Evolutionary conservation across 805 yeast genomes (phyloP).

Genomic region (Candida andamanensis): DNA sequence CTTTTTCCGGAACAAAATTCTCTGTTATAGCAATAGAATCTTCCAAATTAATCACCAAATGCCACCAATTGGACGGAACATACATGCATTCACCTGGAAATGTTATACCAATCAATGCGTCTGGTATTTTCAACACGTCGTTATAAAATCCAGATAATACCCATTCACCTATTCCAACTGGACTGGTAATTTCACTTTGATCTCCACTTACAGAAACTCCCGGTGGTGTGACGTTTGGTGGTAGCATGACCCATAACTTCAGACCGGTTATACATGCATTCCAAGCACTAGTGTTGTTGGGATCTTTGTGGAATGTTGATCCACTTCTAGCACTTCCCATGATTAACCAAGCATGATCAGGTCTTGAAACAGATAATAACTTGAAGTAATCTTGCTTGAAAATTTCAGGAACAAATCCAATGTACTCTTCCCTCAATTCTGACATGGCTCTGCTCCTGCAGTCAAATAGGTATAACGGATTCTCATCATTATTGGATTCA

Average conservation of each 20-base stretch:
- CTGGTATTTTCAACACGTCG: conserved; percentile 54
- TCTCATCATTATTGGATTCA: conserved; percentile 63
- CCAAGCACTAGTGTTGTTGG: conserved; percentile 90
- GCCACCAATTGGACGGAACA: conserved; percentile 99
- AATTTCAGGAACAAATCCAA: conserved; percentile 39
- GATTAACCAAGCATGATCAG: conserved; percentile 91
- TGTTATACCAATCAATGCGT: conserved; percentile 66
- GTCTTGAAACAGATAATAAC: conserved; percentile 54
- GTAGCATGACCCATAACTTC: conserved; percentile 86
- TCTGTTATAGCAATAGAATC: conserved; percentile 86
- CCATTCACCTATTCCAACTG: conserved; percentile 93
- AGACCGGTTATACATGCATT: conserved; percentile 70
- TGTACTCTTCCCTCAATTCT: conserved; percentile 48
- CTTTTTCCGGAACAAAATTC: conserved; percentile 72
- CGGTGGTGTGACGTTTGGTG: conserved; percentile 72
- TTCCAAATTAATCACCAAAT: conserved; percentile 78
- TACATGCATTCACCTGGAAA: conserved; percentile 79
- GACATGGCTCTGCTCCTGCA: conserved; percentile 68
- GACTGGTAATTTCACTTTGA: conserved; percentile 86
- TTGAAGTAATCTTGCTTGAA: conserved; percentile 60
- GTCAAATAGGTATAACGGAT: conserved; percentile 82
- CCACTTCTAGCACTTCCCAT: conserved; percentile 81
- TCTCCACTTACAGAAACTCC: conserved; percentile 74
- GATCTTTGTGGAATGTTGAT: conserved; percentile 90
- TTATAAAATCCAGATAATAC: conserved; percentile 75